Evolutionary conservation across 2,329 filamentous ascomycete species (phyloP), one percentile per base, ranked within the genome.

Genomic region (Cladorrhinum sp.): DNA sequence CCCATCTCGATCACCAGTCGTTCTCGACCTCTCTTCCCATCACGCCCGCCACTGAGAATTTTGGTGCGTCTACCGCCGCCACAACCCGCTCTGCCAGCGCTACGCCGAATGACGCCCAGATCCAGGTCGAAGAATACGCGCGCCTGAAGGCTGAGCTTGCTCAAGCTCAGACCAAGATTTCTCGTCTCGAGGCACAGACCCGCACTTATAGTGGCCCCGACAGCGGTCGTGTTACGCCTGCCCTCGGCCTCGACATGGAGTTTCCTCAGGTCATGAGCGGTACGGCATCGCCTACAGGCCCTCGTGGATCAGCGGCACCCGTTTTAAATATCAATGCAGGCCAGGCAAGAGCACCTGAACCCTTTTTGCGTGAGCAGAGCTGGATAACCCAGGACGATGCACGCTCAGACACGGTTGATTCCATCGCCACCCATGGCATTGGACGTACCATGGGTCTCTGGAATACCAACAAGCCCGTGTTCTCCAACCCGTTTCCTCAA

Each of bases 141-240:
- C 85, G 84, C 56, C 79, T 93, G 60, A 90, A 89, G 76, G 75
- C 86, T 57, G 85, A 92, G 74, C 82, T 94, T 56, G 87, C 87
- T 49, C 81, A 86, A 63, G 89, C 90, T 36, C 85, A 89, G 62
- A 86, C 80, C 71, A 84, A 87, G 69, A 90, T 93, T 69, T 83
- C 82, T 51, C 86, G 84, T 60, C 86, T 92, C 71, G 88, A 90
- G 62, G 81, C 85, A 42, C 85, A 89, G 65, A 86, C 80, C 23
- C 85, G 86, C 28, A 16, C 18, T 20, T 46, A 18, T 10, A 18
- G n/a, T 46, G 42, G 42, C n/a, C 42, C n/a, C 6, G 88, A 85
- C 10, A 75, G 83, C 58, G 83, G 86, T 53, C 82, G 84, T 66
- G 74, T 73, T 8, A 77, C 83, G 57, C 79, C 80, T n/a, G 75